Conservation (phyloP, 495 filamentous ascomycete genomes). For the Staphylotrichum tortipilum region DNA sequence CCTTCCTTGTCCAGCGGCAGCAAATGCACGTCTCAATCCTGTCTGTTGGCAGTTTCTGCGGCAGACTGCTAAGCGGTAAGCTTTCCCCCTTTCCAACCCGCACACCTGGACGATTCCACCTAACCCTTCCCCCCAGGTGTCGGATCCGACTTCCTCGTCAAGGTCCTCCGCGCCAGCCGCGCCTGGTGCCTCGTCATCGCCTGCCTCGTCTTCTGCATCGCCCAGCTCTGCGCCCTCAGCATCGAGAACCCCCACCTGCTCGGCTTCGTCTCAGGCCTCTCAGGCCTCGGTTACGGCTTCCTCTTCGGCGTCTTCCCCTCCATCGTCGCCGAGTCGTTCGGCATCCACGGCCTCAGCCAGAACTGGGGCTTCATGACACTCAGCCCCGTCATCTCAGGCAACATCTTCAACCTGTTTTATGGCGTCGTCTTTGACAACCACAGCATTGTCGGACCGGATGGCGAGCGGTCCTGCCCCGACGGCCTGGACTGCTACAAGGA, state of each 20-base stretch:
- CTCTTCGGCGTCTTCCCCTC: constrained; percentile 93
- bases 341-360: constrained; percentile 74
- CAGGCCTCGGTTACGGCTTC: constrained; percentile 86
- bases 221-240: constrained; percentile 70
- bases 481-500: constrained; percentile 72
- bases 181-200: constrained; percentile 84
- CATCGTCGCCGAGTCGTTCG: constrained; percentile 84
- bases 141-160: constrained; percentile 83
- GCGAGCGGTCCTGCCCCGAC: constrained; percentile 65
- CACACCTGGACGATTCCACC: no score
- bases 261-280: constrained; percentile 68
- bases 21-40: constrained; percentile 89
- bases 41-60: constrained; percentile 74
- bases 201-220: constrained; percentile 65
- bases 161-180: constrained; percentile 66
- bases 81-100: neutral
- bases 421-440: constrained; percentile 73
- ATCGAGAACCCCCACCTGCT: constrained; percentile 75
- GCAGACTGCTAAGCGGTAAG: constrained; percentile 67
- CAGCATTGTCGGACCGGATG: constrained; percentile 55
- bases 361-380: constrained; percentile 96
- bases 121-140: no score
- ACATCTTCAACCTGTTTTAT: constrained; percentile 88
- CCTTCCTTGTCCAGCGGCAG: constrained; percentile 75
- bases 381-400: constrained; percentile 72